Evolutionary conservation across 768 basidiomycete species (phyloP).

Genomic region (Porphyrellus cyaneotinctus): DNA sequence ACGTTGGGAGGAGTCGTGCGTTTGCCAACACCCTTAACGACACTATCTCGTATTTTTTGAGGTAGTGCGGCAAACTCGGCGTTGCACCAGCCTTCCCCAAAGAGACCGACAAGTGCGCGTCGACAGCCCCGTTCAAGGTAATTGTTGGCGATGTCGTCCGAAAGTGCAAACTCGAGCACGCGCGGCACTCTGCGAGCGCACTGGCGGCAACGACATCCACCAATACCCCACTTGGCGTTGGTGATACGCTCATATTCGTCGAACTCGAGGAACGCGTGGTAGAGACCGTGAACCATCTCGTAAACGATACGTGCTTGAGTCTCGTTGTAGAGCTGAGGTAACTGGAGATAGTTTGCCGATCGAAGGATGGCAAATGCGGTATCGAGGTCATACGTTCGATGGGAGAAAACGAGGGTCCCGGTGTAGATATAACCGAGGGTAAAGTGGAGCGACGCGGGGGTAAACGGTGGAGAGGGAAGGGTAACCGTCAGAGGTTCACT

Average conservation of each 20-base stretch:
- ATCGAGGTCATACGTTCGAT: constrained; percentile 87
- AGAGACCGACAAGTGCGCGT: constrained; percentile 74
- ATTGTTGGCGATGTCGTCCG: constrained; percentile 72
- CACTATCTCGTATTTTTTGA: constrained; percentile 56
- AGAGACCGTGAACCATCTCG: constrained; percentile 89
- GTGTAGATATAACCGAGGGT: constrained; percentile 94
- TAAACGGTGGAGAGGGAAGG: constrained; percentile 90
- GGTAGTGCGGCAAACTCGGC: constrained; percentile 73
- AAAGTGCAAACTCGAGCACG: constrained; percentile 75
- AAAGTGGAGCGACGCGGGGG: constrained; percentile 90
- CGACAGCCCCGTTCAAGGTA: constrained; percentile 69
- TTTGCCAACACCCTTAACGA: constrained; percentile 72
- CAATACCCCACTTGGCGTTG: constrained; percentile 73
- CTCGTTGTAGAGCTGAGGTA: constrained; percentile 72
- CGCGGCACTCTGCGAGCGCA: constrained; percentile 78
- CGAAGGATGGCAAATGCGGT: constrained; percentile 89
- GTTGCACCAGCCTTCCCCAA: constrained; percentile 87
- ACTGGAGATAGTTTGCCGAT: constrained; percentile 73
- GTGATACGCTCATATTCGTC: constrained; percentile 74
- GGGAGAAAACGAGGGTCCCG: constrained; percentile 89
- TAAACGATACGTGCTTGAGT: constrained; percentile 77
- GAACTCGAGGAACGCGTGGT: constrained; percentile 78
- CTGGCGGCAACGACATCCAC: constrained; percentile 80
- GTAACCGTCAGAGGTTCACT: constrained; percentile 56
- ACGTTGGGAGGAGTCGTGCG: constrained; percentile 64